Percentiles rank a stretch among this genome's conserved stretches.
phyloP scores from a whole-genome alignment of 768 basidiomycete species.

The Dentipellis sp. region DNA sequence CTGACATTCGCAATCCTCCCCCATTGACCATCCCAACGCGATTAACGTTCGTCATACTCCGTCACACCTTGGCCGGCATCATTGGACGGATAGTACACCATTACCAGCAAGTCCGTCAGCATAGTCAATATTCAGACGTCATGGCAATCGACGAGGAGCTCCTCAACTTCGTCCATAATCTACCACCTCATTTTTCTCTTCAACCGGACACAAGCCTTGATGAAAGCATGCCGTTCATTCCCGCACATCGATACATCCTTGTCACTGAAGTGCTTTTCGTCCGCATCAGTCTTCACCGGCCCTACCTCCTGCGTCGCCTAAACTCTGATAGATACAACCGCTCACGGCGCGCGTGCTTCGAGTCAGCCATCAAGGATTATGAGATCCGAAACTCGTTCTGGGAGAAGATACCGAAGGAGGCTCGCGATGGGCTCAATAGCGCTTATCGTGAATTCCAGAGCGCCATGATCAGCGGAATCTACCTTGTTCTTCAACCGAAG shows the following conservation, averaged over 20 bases:
- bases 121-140: constrained; percentile 78
- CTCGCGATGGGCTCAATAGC: constrained; percentile 63
- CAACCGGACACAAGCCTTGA: constrained; percentile 76
- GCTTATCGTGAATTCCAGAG: constrained; percentile 85
- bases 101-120: constrained; percentile 78
- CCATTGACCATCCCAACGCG: constrained; percentile 65
- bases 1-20: constrained; percentile 38
- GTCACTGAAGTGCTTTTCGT: constrained; percentile 87
- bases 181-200: constrained; percentile 74
- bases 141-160: constrained; percentile 76
- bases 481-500: constrained; percentile 69
- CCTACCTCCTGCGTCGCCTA: constrained; percentile 76
- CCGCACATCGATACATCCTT: constrained; percentile 81
- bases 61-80: constrained; percentile 73
- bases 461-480: constrained; percentile 84
- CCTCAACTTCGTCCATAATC: constrained; percentile 58
- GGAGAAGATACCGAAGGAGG: constrained; percentile 50
- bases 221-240: constrained; percentile 51
- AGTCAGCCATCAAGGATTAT: constrained; percentile 84
- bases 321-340: constrained; percentile 73
- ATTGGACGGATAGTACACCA: constrained; percentile 90
- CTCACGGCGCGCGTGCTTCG: constrained; percentile 82
- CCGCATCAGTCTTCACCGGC: constrained; percentile 76
- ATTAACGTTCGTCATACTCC: constrained; percentile 83
- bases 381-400: constrained; percentile 66